Base-by-base conservation (phyloP, 2,329 filamentous ascomycete genomes). In the Colletotrichum gloeosporioides region DNA sequence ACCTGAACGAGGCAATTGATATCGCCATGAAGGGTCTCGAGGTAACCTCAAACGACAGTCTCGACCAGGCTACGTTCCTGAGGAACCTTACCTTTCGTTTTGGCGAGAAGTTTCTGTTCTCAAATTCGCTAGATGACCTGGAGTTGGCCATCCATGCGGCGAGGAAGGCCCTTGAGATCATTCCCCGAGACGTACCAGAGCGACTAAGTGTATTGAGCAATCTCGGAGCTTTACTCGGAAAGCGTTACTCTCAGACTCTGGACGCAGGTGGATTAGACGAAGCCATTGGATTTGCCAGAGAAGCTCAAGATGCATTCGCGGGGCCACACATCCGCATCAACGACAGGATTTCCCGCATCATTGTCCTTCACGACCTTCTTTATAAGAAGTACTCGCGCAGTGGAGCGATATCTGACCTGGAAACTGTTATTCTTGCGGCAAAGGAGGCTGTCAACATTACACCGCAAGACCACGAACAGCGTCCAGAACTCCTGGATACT, bases 81-180 rank as follows among this genome's bases (percentile, higher is more conserved):
- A 49, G 44, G 10, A 49, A 13, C 0, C 44, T 49, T 22, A 0
- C n/a, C 0, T 49, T 49, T 22, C 44, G 44, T 13, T 49, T 49
- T 7, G 44, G 44, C 10, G 44, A 49, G 44, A 49, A 13, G 44
- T 49, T 49, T 22, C n/a, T 49, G 0, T 49, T 49, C 10, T 49
- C 44, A 7, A 13, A 49, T 22, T 49, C 44, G 0, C 44, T 49
- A 5, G 0, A 22, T 22, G 44, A 49, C 10, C 44, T 49, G 44
- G 0, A 22, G 0, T 8, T 0, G 10, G 44, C 44, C 9, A 22
- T 49, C 13, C 0, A n/a, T 22, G 44, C n/a, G 10, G 44, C 44
- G 0, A 49, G 44, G 6, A 13, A 49, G 10, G n/a, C 44, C 44
- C 44, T 49, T 49, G 44, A 22, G n/a, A 49, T 49, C n/a, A 22